Evolutionary conservation across 352 stramenopile species (phyloP).

Genomic region (Phytophthora pluvialis): DNA sequence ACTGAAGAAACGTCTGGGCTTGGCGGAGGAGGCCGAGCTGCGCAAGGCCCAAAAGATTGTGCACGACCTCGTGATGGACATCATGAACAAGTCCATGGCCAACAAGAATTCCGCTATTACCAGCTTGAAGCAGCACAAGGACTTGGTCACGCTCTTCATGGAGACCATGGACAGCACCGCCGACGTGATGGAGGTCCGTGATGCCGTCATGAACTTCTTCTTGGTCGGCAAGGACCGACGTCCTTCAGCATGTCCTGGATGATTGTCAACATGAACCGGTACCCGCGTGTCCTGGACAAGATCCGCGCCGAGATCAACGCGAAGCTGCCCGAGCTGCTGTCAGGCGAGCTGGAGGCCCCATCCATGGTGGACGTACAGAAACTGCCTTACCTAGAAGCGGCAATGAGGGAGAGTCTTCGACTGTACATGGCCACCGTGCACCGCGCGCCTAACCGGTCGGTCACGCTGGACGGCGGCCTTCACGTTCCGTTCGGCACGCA

Average conservation of each 20-base stretch:
- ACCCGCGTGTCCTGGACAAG: conserved; percentile 56
- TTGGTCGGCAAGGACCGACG: conserved; percentile 68
- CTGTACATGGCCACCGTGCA: conserved; percentile 57
- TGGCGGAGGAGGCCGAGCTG: conserved; percentile 42
- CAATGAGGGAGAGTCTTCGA: conserved; percentile 67
- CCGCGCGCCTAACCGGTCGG: conserved; percentile 47
- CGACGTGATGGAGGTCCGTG: conserved; percentile 46
- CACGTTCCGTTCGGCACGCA: conserved; percentile 50
- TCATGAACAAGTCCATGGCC: conserved; percentile 34
- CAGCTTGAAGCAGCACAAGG: conserved; percentile 27
- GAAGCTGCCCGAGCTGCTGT: conserved; percentile 39
- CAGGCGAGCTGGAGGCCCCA: conserved; percentile 25
- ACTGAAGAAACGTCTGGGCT: conserved; percentile 38
- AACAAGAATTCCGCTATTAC: conserved; percentile 20
- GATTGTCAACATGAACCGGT: conserved; percentile 73
- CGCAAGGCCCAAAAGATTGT: conserved; percentile 33
- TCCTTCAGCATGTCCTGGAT: conserved; percentile 75
- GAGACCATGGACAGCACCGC: conserved; percentile 24
- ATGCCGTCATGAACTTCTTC: conserved; percentile 84
- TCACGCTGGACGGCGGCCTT: conserved; percentile 64
- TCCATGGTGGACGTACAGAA: conserved; percentile 53
- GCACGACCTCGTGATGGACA: conserved; percentile 42
- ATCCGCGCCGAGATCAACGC: conserved; percentile 55
- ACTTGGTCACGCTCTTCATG: conserved; percentile 61
- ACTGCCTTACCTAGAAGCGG: conserved; percentile 65